Base-by-base conservation (phyloP, 208 protist genomes). In the Trypanosoma caninum region DNA sequence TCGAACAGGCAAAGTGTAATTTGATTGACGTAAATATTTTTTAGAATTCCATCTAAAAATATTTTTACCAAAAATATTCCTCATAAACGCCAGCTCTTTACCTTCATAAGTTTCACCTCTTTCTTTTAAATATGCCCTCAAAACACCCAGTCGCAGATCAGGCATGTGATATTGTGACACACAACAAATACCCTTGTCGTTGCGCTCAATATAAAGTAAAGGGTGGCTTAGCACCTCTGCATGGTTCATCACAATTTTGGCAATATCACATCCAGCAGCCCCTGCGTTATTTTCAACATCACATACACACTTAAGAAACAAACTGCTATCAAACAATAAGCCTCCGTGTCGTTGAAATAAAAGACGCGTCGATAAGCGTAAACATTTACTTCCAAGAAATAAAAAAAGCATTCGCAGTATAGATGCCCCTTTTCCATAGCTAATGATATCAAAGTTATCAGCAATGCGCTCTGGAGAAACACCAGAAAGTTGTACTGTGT, bases 341-440 rank as follows among this genome's bases (percentile, higher is more conserved):
- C 62, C 53, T n/a, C 54, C 65, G 48, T 75, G 62, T 18, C 74
- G 76, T 10, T 41, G 46, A 52, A 90, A 48, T 22, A 87, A 63
- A 23, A 69, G 52, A 44, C 76, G 54, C 10, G 55, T 63, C 3
- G 77, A 69, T 14, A 65, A 16, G 48, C 56, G 59, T 45, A 90
- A 54, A 34, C 52, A 57, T 41, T 65, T 56, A 6, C 52, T 42
- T 28, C 69, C 76, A 13, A 84, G 57, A 20, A 81, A 45, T 37
- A 58, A 69, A 35, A 69, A 76, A 14, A 97, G 45, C 89, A 97
- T 92, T 14, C 80, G 72, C 37, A 97, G 58, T 22, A 96, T 45
- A 30, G 68, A 53, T 10, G 84, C 77, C 0, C 91, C 91, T 44
- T 97, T 97, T 54, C 58, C 69, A 72, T 94, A 96, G 59, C 65